Evolutionary conservation across 1,139 yeast species (phyloP), one percentile per base, ranked within the genome.

Genomic region (Geotrichum klebahnii): DNA sequence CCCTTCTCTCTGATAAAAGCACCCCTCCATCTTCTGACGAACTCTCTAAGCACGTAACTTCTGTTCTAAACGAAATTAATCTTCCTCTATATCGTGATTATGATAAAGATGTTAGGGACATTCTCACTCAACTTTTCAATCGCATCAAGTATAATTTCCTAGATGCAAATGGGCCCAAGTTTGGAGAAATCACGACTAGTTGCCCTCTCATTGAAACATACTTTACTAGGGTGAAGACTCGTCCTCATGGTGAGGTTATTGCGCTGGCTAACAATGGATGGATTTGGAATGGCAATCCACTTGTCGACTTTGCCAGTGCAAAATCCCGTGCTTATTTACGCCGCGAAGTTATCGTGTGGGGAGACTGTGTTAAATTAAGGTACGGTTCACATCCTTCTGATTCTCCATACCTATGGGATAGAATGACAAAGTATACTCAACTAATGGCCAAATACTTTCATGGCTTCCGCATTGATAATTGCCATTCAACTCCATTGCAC

Each of bases 251-350:
- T 3, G 73, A 76, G 43, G 50, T 53, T 17, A 58, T 66, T 39
- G 87, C 90, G 1, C 71, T 92, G 55, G 97, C 96, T 4, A 92
- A 92, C 64, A 92, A 92, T 63, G 98, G 98, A 40, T 92, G 97
- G 97, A 89, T 92, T 51, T 92, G 98, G 98, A 92, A 89, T 49
- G 97, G 96, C n/a, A 84, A 90, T 59, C 97, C 97, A 2, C 69
- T 90, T 54, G 83, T 88, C 5, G 97, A 92, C 66, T 92, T 90
- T 75, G 98, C 97, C 0, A 85, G 96, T 0, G 69, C 75, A 29
- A 60, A 81, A 52, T 81, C 95, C 9, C 83, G 80, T 61, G 92
- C 95, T 2, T 92, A 92, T 63, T 70, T 92, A 50, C 76, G 95
- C 52, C 79, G 98, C 65, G 96, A 92, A 66, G 96, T 92, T 16